Evolutionary conservation across 768 basidiomycete species (phyloP), one percentile per base, ranked within the genome.

Genomic region (Termitomyces titanicus): DNA sequence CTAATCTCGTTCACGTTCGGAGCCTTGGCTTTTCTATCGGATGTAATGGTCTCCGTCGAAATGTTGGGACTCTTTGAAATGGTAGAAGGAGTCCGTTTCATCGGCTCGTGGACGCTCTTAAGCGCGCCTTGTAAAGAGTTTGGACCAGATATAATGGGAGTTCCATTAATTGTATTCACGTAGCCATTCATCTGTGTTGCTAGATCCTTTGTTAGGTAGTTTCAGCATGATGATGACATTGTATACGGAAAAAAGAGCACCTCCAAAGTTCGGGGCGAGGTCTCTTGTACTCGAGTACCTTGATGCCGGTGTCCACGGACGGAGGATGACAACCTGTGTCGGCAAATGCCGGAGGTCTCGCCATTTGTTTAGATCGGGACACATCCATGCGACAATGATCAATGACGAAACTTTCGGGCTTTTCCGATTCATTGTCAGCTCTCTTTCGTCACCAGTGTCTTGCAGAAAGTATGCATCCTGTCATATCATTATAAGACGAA

Each of bases 221-320:
- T 31, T 42, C 27, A 48, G 53, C 37, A 54, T 51, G 17, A 11
- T 38, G 20, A 43, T 12, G 37, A 20, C 35, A 49, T 47, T 35
- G 33, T n/a, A 24, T 39, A 35, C 25, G 13, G 24, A 37, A 29
- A 48, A 45, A 53, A 25, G 22, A 38, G 39, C 33, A 37, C 50
- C 35, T 52, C 60, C 51, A 29, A n/a, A 51, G 44, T 47, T 51
- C 35, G 44, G 48, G 56, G 53, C 40, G 40, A 57, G 59, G 59
- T 61, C 59, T 55, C 59, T 47, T 54, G 59, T 20, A 51, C 53
- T 52, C 40, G 29, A 45, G 55, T 54, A 58, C 57, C 57, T n/a
- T 38, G 54, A 50, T 60, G 49, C 58, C 51, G 54, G 15, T 49
- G 58, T 60, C 59, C 59, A 61, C 56, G 59, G 59, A 61, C 56